These are phyloP conservation scores for Clonostachys solani DNA, from an alignment of 2,329 filamentous ascomycete genomes.

Conservation along the genomic window DNA sequence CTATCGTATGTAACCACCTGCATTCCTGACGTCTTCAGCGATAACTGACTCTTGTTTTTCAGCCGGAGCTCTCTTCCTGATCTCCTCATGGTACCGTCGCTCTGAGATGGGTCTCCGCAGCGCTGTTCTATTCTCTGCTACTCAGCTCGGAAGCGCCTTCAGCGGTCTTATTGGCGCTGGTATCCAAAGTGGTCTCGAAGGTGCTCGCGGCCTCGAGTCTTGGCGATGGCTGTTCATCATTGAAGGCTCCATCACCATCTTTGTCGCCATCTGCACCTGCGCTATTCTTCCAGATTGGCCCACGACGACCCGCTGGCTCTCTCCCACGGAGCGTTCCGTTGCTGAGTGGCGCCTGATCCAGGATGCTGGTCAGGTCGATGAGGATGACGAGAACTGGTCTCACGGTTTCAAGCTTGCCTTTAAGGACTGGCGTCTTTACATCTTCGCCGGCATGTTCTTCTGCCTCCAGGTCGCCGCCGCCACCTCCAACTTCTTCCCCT, in stretches of 20 bases:
- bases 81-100: conserved; percentile 16
- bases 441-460: conserved; percentile 1
- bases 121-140: conserved; percentile 14
- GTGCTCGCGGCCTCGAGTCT: conserved; percentile 46
- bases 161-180: conserved; percentile 12
- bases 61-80: conserved; percentile 7
- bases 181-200: conserved; percentile 22
- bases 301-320: conserved; percentile 4
- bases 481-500: conserved; percentile 13
- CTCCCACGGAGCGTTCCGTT: conserved; percentile 37
- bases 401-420: conserved; percentile 13
- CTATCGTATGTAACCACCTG: neutral
- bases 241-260: conserved; percentile 41
- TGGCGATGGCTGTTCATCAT: conserved; percentile 67
- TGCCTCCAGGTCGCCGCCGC: neutral
- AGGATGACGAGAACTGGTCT: conserved; percentile 7
- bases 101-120: conserved; percentile 12
- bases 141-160: conserved; percentile 11
- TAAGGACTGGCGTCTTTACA: conserved; percentile 9
- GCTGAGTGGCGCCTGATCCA: conserved; percentile 23
- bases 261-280: conserved; percentile 7
- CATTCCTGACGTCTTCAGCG: neutral
- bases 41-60: too few species aligned
- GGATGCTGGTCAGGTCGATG: conserved; percentile 6
- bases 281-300: conserved; percentile 11